A percentile compares a stretch with the other conserved stretches of the same genome.
phyloP scores from a whole-genome alignment of 2,329 filamentous ascomycete species.

The Colletotrichum sp. region DNA sequence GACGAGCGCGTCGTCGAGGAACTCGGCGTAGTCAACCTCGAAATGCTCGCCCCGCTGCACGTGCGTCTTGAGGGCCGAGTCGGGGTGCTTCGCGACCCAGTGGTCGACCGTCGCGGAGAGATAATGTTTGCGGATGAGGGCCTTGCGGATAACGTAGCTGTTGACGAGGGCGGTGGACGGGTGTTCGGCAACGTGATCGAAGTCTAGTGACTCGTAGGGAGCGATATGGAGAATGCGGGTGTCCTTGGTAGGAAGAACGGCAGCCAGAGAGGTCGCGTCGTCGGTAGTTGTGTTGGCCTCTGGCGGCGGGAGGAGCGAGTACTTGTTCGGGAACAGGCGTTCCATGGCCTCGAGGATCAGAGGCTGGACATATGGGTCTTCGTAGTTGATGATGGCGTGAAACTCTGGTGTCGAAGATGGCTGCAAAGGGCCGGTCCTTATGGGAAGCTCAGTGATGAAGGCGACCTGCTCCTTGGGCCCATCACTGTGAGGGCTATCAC shows the following conservation, averaged over 20 bases:
- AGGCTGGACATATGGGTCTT: slow-evolving; percentile 87
- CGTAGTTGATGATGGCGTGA: slow-evolving; percentile 81
- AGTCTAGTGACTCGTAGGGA: slow-evolving; percentile 88
- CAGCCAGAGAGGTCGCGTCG: slow-evolving; percentile 38
- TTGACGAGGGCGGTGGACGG: slow-evolving; percentile 73
- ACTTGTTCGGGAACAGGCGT: slow-evolving; percentile 60
- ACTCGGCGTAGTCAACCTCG: slow-evolving; percentile 96
- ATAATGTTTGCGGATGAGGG: slow-evolving; percentile 95
- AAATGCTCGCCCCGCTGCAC: slow-evolving; percentile 84
- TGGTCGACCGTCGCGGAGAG: slow-evolving; percentile 81
- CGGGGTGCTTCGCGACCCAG: slow-evolving; percentile 85
- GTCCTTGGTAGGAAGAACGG: slow-evolving; percentile 35
- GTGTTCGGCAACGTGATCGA: slow-evolving; percentile 72
- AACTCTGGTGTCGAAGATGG: slow-evolving; percentile 24
- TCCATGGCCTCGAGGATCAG: slow-evolving; percentile 78
- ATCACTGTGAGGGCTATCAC: neutral
- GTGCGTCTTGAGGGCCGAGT: slow-evolving; percentile 69
- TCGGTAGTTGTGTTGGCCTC: slow-evolving; percentile 34
- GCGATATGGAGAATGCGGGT: slow-evolving; percentile 75
- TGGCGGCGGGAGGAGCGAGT: slow-evolving; percentile 58
- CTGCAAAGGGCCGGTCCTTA: slow-evolving; percentile 18
- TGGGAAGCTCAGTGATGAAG: neutral
- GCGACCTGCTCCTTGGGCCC: neutral
- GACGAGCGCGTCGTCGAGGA: slow-evolving; percentile 88
- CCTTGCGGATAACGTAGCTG: slow-evolving; percentile 94